Conservation (phyloP, 2,329 filamentous ascomycete genomes). For the Fusarium illudens region DNA sequence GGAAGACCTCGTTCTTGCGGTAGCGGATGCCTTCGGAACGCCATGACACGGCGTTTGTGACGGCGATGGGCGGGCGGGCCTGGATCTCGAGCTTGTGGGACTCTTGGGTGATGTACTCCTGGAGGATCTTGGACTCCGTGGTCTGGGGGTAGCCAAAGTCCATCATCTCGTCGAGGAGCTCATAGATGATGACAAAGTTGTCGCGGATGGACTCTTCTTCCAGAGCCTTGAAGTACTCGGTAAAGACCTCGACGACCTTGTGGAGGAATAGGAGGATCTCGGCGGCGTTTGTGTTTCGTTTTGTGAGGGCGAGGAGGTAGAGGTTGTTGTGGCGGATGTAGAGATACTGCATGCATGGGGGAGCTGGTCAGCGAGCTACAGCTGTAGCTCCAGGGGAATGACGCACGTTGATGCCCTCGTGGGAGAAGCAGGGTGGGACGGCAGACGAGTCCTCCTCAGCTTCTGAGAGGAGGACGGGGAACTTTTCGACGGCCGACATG, state of each 20-base stretch:
- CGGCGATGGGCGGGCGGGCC: constrained; percentile 93
- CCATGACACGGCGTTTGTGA: constrained; percentile 98
- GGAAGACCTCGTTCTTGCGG: constrained; percentile 98
- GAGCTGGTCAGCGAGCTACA: constrained; percentile 30
- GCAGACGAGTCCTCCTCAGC: constrained; percentile 99
- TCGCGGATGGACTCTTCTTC: constrained; percentile 99
- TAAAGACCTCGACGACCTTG: constrained; percentile 98
- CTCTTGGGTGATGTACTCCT: constrained; percentile 99
- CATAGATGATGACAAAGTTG: constrained; percentile 99
- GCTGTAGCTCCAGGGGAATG: not conserved
- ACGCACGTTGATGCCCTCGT: constrained; percentile 96
- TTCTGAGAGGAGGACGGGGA: constrained; percentile 93
- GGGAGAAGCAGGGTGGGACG: constrained; percentile 96
- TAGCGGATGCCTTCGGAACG: constrained; percentile 97
- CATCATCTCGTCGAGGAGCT: constrained; percentile 99
- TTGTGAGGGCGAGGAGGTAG: constrained; percentile 95
- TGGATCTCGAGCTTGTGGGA: constrained; percentile 98
- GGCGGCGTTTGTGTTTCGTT: constrained; percentile 98
- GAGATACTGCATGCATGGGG: constrained; percentile 74
- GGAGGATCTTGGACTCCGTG: constrained; percentile 96
- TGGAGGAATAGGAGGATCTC: constrained; percentile 98
- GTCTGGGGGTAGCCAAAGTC: constrained; percentile 99
- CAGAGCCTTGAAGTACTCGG: constrained; percentile 98
- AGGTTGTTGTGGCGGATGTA: constrained; percentile 99
- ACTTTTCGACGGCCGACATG: constrained; percentile 99